A percentile compares a stretch with the other conserved stretches of the same genome.
Conservation (phyloP, 2,329 filamentous ascomycete species). For the Teratosphaeria nubilosa region DNA sequence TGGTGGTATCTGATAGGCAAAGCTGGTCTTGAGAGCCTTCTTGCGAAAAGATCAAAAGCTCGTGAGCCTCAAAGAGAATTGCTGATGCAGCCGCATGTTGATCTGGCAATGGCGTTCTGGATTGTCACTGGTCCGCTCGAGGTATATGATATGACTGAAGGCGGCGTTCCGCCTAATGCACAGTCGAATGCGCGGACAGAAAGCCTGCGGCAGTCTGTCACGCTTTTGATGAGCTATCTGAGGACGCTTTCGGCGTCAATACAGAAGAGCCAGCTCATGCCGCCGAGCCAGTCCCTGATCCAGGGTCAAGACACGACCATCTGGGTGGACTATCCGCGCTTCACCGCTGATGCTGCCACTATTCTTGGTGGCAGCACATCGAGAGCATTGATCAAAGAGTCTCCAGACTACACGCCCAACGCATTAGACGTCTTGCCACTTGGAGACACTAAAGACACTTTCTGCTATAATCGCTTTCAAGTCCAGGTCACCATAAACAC, state of each 20-base stretch:
- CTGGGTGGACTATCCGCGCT: conserved; percentile 67
- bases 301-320: conserved; percentile 71
- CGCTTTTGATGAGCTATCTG: conserved; percentile 31
- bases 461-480: conserved; percentile 70
- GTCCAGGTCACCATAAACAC: conserved; percentile 68
- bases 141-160: conserved; percentile 8
- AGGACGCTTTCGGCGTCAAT: conserved; percentile 71
- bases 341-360: conserved; percentile 61
- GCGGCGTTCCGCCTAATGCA: conserved; percentile 3
- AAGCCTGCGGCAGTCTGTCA: conserved; percentile 4
- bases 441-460: conserved; percentile 61
- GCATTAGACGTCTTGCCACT: conserved; percentile 64
- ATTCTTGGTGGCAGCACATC: conserved; percentile 51
- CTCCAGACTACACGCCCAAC: conserved; percentile 13
- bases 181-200: conserved; percentile 3
- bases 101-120: conserved; percentile 81
- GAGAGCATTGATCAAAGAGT: conserved; percentile 11
- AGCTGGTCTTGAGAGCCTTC: conserved; percentile 59
- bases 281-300: conserved; percentile 53
- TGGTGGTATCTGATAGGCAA: conserved; percentile 91
- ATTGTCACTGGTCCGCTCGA: conserved; percentile 42
- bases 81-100: conserved; percentile 67
- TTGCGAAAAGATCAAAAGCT: conserved; percentile 42
- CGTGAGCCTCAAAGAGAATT: conserved; percentile 38
- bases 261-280: conserved; percentile 67